Conservation (phyloP, 176 grass and related monocot genomes). For the Carex kokanica region DNA sequence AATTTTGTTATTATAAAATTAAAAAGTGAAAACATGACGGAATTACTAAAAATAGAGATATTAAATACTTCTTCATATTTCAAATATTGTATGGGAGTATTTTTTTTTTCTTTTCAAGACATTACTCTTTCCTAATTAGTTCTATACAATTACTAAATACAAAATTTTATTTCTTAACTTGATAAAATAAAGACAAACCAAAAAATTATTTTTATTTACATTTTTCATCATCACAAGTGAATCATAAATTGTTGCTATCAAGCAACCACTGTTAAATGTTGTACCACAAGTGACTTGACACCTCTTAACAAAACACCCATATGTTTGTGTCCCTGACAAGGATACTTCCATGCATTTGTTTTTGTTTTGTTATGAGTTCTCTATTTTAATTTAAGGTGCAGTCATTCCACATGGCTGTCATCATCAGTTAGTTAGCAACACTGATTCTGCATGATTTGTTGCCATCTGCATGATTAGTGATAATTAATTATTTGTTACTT, state of each 20-base stretch:
- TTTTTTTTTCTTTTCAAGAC: too few species aligned
- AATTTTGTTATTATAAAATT: too few species aligned
- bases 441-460: not conserved
- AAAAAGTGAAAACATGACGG: too few species aligned
- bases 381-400: not conserved
- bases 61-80: too few species aligned
- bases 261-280: not conserved
- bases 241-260: not conserved
- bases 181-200: not conserved
- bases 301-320: conserved; percentile 6
- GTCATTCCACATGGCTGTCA: conserved; percentile 13
- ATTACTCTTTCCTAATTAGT: too few species aligned
- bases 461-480: not conserved
- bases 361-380: not conserved
- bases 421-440: not conserved
- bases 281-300: not conserved
- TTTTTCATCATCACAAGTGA: not conserved
- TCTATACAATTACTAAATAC: too few species aligned
- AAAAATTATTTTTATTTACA: not conserved
- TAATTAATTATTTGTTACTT: not conserved
- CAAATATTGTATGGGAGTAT: too few species aligned
- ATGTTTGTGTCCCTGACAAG: conserved; percentile 13
- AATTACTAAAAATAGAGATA: too few species aligned
- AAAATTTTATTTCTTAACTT: too few species aligned
- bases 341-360: conserved; percentile 12